These are phyloP conservation scores for Aspergillus quadrilineatus DNA, from an alignment of 2,329 filamentous ascomycete species.

Conservation along the genomic window DNA sequence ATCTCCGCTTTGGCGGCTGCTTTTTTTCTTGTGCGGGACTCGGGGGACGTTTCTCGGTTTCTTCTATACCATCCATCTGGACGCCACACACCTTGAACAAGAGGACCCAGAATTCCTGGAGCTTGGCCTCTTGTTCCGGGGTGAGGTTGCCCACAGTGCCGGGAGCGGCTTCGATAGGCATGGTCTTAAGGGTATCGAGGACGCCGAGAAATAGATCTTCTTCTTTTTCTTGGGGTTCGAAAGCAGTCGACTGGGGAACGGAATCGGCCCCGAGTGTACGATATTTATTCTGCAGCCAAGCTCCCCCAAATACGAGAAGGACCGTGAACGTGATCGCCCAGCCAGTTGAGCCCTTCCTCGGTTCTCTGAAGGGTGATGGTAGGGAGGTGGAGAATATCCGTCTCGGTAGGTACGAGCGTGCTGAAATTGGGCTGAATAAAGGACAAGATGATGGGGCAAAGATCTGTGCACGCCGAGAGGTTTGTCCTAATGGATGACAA, in stretches of 20 bases:
- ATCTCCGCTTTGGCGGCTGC: slow-evolving; percentile 65
- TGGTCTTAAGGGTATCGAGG: slow-evolving; percentile 38
- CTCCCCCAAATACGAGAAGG: slow-evolving; percentile 34
- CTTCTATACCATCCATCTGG: slow-evolving; percentile 29
- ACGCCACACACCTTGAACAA: slow-evolving; percentile 75
- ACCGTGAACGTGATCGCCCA: slow-evolving; percentile 39
- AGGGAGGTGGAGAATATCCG: slow-evolving; percentile 29
- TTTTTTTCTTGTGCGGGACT: slow-evolving; percentile 50
- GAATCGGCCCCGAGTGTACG: slow-evolving; percentile 17
- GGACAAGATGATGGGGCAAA: slow-evolving; percentile 16
- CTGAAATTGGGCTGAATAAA: slow-evolving; percentile 23
- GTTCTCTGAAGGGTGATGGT: slow-evolving; percentile 23
- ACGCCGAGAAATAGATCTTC: slow-evolving; percentile 31
- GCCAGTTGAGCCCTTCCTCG: slow-evolving; percentile 37
- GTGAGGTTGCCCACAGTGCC: slow-evolving; percentile 86
- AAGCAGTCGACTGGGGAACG: slow-evolving; percentile 12
- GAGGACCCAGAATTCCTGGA: slow-evolving; percentile 80
- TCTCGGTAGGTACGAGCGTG: slow-evolving; percentile 24
- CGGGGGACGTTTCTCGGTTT: slow-evolving; percentile 23
- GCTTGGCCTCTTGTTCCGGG: slow-evolving; percentile 81
- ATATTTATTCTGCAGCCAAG: slow-evolving; percentile 36
- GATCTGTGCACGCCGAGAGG: slow-evolving; percentile 24
- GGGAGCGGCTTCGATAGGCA: slow-evolving; percentile 33
- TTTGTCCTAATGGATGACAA: slow-evolving; percentile 16
- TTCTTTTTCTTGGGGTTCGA: slow-evolving; percentile 13